These are phyloP conservation scores for Lactuca sativa DNA, from an alignment of 129 eudicot species.

Conservation along the genomic window DNA sequence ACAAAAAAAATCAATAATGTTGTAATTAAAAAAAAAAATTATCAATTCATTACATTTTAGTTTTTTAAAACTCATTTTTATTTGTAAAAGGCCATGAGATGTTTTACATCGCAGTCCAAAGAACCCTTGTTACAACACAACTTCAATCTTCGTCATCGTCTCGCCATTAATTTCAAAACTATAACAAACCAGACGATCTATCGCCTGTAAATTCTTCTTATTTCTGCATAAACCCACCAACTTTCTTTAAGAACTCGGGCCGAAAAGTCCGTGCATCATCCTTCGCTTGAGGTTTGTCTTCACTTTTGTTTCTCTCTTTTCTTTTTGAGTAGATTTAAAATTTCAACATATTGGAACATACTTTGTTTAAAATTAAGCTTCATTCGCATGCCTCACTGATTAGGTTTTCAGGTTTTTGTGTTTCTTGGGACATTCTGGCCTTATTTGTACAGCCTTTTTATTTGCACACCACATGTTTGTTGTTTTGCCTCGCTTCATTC, in stretches of 20 bases:
- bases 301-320: neutral
- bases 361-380: neutral
- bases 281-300: slow-evolving; percentile 18
- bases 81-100: no score
- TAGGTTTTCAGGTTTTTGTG: neutral
- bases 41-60: no score
- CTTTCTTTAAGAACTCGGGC: neutral
- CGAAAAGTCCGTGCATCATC: neutral
- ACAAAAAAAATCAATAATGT: no score
- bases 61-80: no score
- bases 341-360: neutral
- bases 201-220: slow-evolving; percentile 1
- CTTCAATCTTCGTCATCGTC: slow-evolving; percentile 1
- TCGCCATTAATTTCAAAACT: slow-evolving; percentile 10
- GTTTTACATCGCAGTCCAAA: no score
- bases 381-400: neutral
- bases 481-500: neutral
- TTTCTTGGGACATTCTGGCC: neutral
- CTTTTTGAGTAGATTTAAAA: neutral
- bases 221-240: neutral
- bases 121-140: no score
- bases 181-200: neutral
- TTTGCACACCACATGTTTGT: slow-evolving; percentile 14
- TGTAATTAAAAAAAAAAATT: no score
- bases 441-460: neutral